Evolutionary conservation across 768 basidiomycete genomes (phyloP), one percentile per base, ranked within the genome.

Genomic region (Punctularia strigosozonata): DNA sequence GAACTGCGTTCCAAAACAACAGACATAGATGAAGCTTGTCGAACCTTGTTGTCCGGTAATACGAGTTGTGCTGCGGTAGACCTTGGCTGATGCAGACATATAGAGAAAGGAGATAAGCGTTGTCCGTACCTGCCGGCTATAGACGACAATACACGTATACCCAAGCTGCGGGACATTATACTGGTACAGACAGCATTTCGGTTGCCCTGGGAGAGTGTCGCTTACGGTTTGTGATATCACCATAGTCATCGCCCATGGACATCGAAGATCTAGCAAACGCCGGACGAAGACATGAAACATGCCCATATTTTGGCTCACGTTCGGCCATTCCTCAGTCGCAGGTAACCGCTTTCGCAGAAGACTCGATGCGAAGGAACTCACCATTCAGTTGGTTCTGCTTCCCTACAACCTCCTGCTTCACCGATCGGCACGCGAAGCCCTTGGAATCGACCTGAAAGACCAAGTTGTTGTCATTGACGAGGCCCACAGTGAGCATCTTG

Each of bases 381-480:
- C 33, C 24, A 25, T 42, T 24, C 37, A 92, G 89, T 66, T 97
- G 1, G 77, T 95, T n/a, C 81, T 84, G 0, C 65, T 98, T 6
- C 95, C 94, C 0, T 99, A 99, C 55, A 94, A 92, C 56, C 77
- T 97, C 15, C 65, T 98, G 1, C 62, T 99, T 4, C 80, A 88
- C 45, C 80, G 75, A 44, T 69, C 71, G 1, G 86, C 91, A 2
- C 67, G 94, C 36, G 88, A 95, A 50, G 78, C 89, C 0, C 66
- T 97, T 1, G 84, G 84, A 2, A 91, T 99, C 42, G 74, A 87
- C 51, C 62, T 95, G 32, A 81, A 70, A 8, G 73, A 80, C 50
- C 89, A 95, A 49, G 66, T 97, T 14, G 74, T 99, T 22, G 69
- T 98, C 18, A 77, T 99, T 39, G 94, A 99, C 51, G 94, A 99